Evolutionary conservation across 2,329 filamentous ascomycete species (phyloP), one percentile per base, ranked within the genome.

Genomic region (Aspergillus sp.): DNA sequence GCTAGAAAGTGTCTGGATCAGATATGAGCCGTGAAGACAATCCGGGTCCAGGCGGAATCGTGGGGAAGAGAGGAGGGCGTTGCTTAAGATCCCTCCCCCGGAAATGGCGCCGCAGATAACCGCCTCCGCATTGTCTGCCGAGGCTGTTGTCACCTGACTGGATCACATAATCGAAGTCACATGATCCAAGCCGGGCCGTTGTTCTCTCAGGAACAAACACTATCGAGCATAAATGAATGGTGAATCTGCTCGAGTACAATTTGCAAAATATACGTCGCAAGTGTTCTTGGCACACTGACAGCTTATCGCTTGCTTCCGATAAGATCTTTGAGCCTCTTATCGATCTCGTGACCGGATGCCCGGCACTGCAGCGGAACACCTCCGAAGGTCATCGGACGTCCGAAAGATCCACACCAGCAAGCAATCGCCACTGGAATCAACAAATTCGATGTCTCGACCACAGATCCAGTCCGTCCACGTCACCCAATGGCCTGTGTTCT

Each of bases 61-160:
- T 52, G 6, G 30, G 17, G 38, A 50, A 13, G 11, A 30, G 41
- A 22, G 28, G 22, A 13, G n/a, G 13, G 23, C 15, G 48, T 4
- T 45, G 38, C 38, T 45, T 43, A 8, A 23, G 30, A 56, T 46
- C 47, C 54, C 46, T 57, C 50, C 58, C 53, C 58, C 59, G 59
- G 59, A 57, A 54, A 45, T 34, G 54, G 59, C 49, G 54, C 59
- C 59, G 59, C 59, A 50, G 38, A 41, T 61, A 61, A 61, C 59
- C 54, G 59, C 54, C 54, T 54, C 59, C 54, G 59, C 54, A 53
- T 43, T 11, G 3, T 23, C n/a, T 54, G 28, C 59, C 59, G 59
- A 58, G 59, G 59, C 31, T 54, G 34, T 25, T 38, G 15, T 61
- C 54, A 61, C 59, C 28, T 61, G 59, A 58, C 50, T 17, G 30